phyloP scores from a whole-genome alignment of 2,329 filamentous ascomycete species.

The Cordyceps sp. region DNA sequence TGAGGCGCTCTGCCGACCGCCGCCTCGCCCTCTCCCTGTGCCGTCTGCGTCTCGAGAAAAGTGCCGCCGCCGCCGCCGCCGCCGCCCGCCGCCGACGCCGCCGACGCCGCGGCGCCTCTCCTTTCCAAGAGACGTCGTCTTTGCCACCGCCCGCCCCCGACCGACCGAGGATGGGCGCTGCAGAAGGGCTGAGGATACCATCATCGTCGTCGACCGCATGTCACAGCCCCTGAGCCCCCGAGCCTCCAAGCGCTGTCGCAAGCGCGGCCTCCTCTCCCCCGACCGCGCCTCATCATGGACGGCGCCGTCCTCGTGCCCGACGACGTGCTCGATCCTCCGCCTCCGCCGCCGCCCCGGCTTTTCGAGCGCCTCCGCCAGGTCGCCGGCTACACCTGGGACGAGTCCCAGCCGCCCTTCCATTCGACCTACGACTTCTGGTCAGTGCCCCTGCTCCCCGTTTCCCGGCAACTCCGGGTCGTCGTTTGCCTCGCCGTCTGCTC shows the following conservation, averaged over 20 bases:
- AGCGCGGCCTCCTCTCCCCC: neutral
- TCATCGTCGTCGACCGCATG: constrained; percentile 10
- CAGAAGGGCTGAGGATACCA: constrained; percentile 8
- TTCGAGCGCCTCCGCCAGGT: constrained; percentile 59
- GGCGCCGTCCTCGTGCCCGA: constrained; percentile 29
- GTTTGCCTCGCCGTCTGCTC: too few species aligned
- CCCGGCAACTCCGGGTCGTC: too few species aligned
- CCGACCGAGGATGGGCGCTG: constrained; percentile 16
- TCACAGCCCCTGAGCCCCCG: constrained; percentile 8
- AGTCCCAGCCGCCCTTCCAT: constrained; percentile 38
- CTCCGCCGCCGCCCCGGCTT: constrained; percentile 47
- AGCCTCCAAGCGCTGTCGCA: neutral
- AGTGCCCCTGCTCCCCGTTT: constrained; percentile 3
- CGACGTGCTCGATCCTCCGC: constrained; percentile 44
- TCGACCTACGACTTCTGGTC: constrained; percentile 81
- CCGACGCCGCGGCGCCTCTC: too few species aligned
- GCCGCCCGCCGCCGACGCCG: too few species aligned
- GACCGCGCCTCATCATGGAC: constrained; percentile 27
- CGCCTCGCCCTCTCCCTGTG: too few species aligned
- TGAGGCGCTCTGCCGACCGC: too few species aligned
- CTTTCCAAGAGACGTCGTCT: neutral
- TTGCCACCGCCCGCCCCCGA: constrained; percentile 2
- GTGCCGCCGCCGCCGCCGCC: too few species aligned
- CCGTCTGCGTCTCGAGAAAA: too few species aligned
- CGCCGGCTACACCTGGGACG: constrained; percentile 63